Percentiles rank a stretch among this genome's conserved stretches.
These are phyloP conservation scores for Somion occarium DNA, from an alignment of 1,284 basidiomycete species.

Conservation along the genomic window DNA sequence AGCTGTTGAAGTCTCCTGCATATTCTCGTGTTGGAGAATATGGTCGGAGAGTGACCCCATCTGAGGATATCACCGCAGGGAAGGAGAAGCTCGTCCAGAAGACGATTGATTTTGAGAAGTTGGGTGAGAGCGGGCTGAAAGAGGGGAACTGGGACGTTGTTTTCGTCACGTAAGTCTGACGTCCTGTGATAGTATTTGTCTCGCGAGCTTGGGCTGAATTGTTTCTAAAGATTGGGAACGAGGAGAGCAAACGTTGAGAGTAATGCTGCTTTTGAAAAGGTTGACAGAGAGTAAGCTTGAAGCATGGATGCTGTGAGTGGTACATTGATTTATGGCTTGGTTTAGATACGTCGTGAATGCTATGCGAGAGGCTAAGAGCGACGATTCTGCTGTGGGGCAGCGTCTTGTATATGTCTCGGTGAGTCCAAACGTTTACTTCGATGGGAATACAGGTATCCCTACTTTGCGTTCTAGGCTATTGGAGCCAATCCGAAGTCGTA, in stretches of 20 bases:
- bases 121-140: constrained; percentile 45
- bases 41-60: constrained; percentile 51
- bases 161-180: constrained; percentile 43
- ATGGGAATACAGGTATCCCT: not conserved
- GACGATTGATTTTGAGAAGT: constrained; percentile 61
- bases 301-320: not conserved
- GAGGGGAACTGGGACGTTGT: constrained; percentile 67
- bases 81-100: constrained; percentile 56
- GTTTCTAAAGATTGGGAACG: constrained; percentile 52
- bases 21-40: constrained; percentile 60
- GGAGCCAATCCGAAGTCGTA: constrained; percentile 44
- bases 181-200: not conserved
- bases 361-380: constrained; percentile 55
- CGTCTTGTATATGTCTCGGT: constrained; percentile 70
- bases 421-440: constrained; percentile 18
- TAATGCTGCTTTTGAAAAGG: constrained; percentile 62
- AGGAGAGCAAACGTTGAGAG: constrained; percentile 56
- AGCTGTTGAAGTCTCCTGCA: constrained; percentile 48
- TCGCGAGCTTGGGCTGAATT: constrained; percentile 1
- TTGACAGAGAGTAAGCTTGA: constrained; percentile 61
- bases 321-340: not conserved
- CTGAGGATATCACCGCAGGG: constrained; percentile 31
- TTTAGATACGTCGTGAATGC: constrained; percentile 70
- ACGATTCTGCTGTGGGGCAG: constrained; percentile 41
- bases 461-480: constrained; percentile 30